Conservation (phyloP, 2,329 filamentous ascomycete species). For the Amesomyces nigricolor region DNA sequence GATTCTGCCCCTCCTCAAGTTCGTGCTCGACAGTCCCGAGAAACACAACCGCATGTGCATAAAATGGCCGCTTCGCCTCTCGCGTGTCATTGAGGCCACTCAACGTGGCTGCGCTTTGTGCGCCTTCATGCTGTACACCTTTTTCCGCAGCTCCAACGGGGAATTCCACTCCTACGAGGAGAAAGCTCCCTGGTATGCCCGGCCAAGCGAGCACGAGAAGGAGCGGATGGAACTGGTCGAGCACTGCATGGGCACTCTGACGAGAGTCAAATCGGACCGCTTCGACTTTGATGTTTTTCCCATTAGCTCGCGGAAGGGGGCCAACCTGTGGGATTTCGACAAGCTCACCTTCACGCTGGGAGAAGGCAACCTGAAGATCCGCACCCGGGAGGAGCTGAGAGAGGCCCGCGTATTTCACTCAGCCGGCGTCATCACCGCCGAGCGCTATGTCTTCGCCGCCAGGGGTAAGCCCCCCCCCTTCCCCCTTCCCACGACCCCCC, state of each 20-base stretch:
- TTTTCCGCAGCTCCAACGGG: slow-evolving; percentile 2
- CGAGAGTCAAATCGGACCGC: background rate
- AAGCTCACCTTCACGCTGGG: background rate
- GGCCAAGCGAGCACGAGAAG: slow-evolving; percentile 1
- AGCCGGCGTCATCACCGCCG: slow-evolving; percentile 1
- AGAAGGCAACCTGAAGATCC: background rate
- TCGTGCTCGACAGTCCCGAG: background rate
- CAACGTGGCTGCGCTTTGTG: slow-evolving; percentile 11
- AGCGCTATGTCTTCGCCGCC: slow-evolving; percentile 2
- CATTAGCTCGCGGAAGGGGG: background rate
- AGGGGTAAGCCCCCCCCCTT: background rate
- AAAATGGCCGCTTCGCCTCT: slow-evolving; percentile 9
- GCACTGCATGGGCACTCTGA: slow-evolving; percentile 13
- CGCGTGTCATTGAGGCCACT: slow-evolving; percentile 4
- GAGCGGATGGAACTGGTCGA: slow-evolving; percentile 4
- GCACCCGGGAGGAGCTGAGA: background rate
- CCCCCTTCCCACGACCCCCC: too few relatives aligned
- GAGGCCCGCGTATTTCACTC: slow-evolving; percentile 5
- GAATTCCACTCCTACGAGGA: background rate
- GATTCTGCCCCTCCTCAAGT: background rate
- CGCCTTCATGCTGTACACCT: slow-evolving; percentile 5
- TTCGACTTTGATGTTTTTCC: slow-evolving; percentile 1
- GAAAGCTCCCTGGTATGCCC: slow-evolving; percentile 7
- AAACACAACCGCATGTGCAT: background rate
- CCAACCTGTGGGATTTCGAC: slow-evolving; percentile 6